Evolutionary conservation across 805 yeast species (phyloP).

Genomic region (Ogataea wickerhamii): DNA sequence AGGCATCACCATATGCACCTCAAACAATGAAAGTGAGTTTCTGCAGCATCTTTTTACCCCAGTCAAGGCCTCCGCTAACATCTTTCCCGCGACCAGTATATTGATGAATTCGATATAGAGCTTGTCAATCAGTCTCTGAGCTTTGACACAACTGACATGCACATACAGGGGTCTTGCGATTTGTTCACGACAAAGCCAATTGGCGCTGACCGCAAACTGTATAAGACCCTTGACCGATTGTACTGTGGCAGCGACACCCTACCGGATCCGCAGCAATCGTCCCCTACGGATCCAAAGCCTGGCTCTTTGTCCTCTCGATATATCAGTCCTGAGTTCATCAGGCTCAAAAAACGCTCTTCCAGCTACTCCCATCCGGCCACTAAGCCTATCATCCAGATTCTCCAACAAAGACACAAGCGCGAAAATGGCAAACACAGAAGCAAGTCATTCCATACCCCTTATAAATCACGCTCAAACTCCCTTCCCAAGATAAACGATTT

Average conservation of each 20-base stretch:
- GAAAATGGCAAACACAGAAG: slow-evolving; percentile 21
- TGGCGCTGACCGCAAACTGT: slow-evolving; percentile 82
- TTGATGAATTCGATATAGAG: slow-evolving; percentile 92
- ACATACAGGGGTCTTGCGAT: slow-evolving; percentile 85
- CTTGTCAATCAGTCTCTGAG: slow-evolving; percentile 81
- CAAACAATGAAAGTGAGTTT: slow-evolving; percentile 16
- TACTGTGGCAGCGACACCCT: slow-evolving; percentile 17
- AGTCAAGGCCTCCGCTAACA: background rate
- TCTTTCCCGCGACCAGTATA: slow-evolving; percentile 51
- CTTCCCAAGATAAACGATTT: slow-evolving; percentile 13
- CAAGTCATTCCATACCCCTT: slow-evolving; percentile 29
- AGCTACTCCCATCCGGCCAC: slow-evolving; percentile 29
- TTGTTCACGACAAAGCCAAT: slow-evolving; percentile 92
- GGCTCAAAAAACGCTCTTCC: slow-evolving; percentile 31
- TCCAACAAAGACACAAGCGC: slow-evolving; percentile 10
- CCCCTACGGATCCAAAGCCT: background rate
- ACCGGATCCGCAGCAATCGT: slow-evolving; percentile 5
- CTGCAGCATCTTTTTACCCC: background rate
- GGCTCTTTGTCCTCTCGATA: slow-evolving; percentile 4
- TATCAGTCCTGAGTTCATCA: slow-evolving; percentile 30
- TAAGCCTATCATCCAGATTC: slow-evolving; percentile 10
- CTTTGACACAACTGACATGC: slow-evolving; percentile 72
- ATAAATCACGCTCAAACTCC: slow-evolving; percentile 26
- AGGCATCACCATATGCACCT: too few species aligned
- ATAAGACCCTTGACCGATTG: slow-evolving; percentile 78